A percentile compares a stretch with the other conserved stretches of the same genome.
Evolutionary conservation across 352 stramenopile genomes (phyloP).

Genomic region (Pythium aristosporum): DNA sequence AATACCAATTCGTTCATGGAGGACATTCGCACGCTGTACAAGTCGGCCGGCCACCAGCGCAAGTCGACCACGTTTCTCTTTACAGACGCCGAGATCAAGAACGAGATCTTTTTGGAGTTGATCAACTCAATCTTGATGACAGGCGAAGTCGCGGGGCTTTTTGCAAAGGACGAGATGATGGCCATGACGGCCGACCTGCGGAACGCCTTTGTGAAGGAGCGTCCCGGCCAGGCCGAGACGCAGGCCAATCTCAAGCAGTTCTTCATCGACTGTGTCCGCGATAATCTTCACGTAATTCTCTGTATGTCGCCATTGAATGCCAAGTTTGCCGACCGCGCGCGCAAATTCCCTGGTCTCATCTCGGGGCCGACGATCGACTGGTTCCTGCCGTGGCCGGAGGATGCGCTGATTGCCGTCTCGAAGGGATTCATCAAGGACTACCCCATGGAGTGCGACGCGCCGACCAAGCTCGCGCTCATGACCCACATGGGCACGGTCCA

Average conservation of each 20-base stretch:
- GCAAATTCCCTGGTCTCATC: constrained; percentile 97
- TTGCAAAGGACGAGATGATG: constrained; percentile 99
- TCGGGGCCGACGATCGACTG: constrained; percentile 98
- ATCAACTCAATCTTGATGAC: constrained; percentile 99
- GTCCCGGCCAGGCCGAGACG: constrained; percentile 93
- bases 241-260: constrained; percentile 97
- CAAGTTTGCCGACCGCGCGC: constrained; percentile 95
- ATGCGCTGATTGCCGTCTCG: constrained; percentile 96
- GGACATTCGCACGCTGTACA: constrained; percentile 96
- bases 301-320: constrained; percentile 99
- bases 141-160: constrained; percentile 97
- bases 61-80: constrained; percentile 98
- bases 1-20: constrained; percentile 97
- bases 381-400: constrained; percentile 99
- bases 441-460: constrained; percentile 91
- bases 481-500: constrained; percentile 98
- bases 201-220: constrained; percentile 94
- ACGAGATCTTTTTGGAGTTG: constrained; percentile 98
- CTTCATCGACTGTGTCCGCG: constrained; percentile 97
- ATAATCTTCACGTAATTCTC: constrained; percentile 98
- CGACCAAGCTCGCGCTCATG: constrained; percentile 90
- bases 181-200: constrained; percentile 97
- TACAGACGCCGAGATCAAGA: constrained; percentile 99
- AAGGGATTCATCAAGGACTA: constrained; percentile 97
- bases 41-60: constrained; percentile 94